These are phyloP conservation scores for Pestalotiopsis sp. DNA, from an alignment of 2,329 filamentous ascomycete species.

Conservation along the genomic window DNA sequence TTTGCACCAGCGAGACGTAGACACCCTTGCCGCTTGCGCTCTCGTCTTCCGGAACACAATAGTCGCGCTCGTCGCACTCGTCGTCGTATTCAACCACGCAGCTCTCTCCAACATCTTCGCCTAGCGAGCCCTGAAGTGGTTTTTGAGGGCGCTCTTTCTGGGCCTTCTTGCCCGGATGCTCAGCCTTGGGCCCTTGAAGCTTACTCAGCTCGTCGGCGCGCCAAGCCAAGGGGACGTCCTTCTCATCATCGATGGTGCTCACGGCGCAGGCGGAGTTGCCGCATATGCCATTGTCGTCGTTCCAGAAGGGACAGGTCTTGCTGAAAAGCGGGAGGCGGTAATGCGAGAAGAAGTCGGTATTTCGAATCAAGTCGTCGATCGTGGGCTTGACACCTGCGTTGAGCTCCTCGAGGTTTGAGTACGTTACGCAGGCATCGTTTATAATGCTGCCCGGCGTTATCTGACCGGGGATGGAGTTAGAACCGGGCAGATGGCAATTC, in stretches of 20 bases:
- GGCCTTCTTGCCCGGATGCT: conserved; percentile 77
- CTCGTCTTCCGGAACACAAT: conserved; percentile 95
- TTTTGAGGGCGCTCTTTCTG: conserved; percentile 71
- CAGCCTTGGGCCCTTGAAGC: conserved; percentile 86
- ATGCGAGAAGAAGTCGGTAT: conserved; percentile 97
- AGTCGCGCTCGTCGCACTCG: conserved; percentile 94
- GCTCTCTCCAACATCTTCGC: conserved; percentile 87
- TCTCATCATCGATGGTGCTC: conserved; percentile 91
- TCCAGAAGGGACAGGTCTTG: conserved; percentile 95
- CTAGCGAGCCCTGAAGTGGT: conserved; percentile 81
- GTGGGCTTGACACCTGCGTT: conserved; percentile 78
- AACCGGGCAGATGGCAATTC: conserved; percentile 25
- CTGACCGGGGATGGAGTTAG: conserved; percentile 55
- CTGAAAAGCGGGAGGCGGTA: conserved; percentile 95
- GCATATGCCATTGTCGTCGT: conserved; percentile 90
- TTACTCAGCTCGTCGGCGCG: conserved; percentile 89
- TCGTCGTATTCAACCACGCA: conserved; percentile 98
- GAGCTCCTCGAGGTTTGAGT: conserved; percentile 82
- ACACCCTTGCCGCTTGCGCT: conserved; percentile 84
- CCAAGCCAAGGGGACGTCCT: conserved; percentile 92
- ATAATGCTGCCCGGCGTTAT: conserved; percentile 89
- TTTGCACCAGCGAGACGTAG: conserved; percentile 92
- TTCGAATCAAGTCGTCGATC: conserved; percentile 78
- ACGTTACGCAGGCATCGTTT: conserved; percentile 92
- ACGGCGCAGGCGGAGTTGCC: conserved; percentile 97